Percentiles rank a stretch among this genome's conserved stretches.
Conservation (phyloP, 345 rosid genomes). For the Eucalyptus caleyi region DNA sequence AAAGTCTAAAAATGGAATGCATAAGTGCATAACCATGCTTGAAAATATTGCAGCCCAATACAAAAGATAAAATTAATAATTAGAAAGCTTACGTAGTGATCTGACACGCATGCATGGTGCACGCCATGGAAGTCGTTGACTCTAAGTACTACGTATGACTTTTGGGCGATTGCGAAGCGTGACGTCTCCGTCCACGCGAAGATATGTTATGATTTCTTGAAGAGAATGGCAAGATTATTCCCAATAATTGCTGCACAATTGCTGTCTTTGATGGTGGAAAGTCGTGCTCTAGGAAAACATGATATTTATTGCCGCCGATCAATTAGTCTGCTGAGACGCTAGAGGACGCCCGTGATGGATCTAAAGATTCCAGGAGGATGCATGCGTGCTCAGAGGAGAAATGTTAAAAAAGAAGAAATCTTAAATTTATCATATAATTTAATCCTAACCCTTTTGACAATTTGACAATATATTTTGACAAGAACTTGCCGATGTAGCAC, state of each 20-base stretch:
- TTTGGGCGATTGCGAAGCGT: neutral
- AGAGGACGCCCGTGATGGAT: neutral
- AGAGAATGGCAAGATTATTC: neutral
- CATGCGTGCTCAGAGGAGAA: neutral
- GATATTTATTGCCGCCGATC: neutral
- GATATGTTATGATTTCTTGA: neutral
- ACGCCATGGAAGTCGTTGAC: neutral
- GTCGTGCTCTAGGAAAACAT: neutral
- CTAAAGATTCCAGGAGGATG: neutral
- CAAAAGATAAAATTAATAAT: no score
- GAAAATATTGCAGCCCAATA: neutral
- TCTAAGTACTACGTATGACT: neutral
- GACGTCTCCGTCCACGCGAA: neutral
- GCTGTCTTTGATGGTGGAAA: neutral
- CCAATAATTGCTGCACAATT: neutral
- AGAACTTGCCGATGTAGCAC: rapidly evolving
- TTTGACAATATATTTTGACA: no score
- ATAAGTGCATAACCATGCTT: neutral
- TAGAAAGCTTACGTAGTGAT: neutral
- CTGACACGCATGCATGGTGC: neutral
- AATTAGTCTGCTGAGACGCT: neutral
- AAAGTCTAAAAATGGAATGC: neutral
- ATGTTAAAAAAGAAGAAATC: neutral
- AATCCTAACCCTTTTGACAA: rapidly evolving
- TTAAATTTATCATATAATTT: no score